Base-by-base conservation (phyloP, 257 asterid species). In the Nyctanthes arbortristis region DNA sequence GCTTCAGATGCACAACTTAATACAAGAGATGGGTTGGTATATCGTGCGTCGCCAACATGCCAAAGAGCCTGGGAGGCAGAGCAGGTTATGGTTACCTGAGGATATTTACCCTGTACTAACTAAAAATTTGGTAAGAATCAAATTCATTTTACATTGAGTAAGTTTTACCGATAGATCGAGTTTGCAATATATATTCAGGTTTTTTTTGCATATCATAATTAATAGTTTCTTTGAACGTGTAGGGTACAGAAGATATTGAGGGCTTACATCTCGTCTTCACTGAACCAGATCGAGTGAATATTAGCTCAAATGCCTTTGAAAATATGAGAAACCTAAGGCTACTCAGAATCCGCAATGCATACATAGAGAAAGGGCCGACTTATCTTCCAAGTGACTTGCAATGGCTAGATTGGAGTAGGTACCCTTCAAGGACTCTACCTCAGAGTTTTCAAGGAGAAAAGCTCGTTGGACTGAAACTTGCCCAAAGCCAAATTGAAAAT, bases 21-120 rank as follows among this genome's bases (percentile, higher is more conserved):
- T 72, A 30, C 71, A 35, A 57, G 77, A 64, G 31, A 55, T 64
- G 77, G 77, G 77, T 32, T 36, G 77, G 70, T 25, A 56, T 47
- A 72, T 64, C 29, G 65, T 72, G 39, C 52, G 71, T 1, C 52
- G 13, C 29, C 34, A 16, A 56, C 58, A 63, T 22, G 58, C 77
- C 14, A 24, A 57, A 14, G 18, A 25, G 6, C 61, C 45, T 55
- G 57, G 35, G 28, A 55, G 27, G 27, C n/a, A 65, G 28, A 72
- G 24, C 60, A 64, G 66, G 65, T 60, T 72, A 14, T 72, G 77
- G 77, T 11, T 32, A 29, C 18, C 57, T 9, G 16, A 64, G 1
- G 71, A 75, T 37, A 63, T 57, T 63, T 33, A 13, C 59, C 4
- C 14, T 5, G 71, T 63, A 18, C 36, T 75, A 55, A 13, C 30